phyloP scores from a whole-genome alignment of 495 filamentous ascomycete species.

The Lepidopterella palustris region DNA sequence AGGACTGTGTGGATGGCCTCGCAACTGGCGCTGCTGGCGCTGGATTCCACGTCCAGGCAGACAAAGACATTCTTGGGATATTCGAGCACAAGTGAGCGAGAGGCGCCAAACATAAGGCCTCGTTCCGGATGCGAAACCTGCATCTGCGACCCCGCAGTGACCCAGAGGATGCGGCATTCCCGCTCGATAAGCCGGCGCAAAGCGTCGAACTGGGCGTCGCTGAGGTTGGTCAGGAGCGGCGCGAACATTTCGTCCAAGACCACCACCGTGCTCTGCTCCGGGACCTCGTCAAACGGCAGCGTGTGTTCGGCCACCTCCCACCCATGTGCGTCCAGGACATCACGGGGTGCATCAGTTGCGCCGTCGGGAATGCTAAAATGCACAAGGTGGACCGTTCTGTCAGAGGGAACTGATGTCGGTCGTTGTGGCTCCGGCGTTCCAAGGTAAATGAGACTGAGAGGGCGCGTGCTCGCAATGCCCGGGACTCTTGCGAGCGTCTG shows the following conservation, averaged over 20 bases:
- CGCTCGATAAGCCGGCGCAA: slow-evolving; percentile 20
- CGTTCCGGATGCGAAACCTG: slow-evolving; percentile 31
- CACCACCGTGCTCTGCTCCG: slow-evolving; percentile 17
- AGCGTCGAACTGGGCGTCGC: slow-evolving; percentile 23
- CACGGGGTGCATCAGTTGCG: neutral
- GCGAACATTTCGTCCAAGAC: slow-evolving; percentile 28
- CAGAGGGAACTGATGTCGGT: too few species aligned
- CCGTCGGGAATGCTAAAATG: neutral
- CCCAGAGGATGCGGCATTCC: slow-evolving; percentile 31
- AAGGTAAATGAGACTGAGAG: too few species aligned
- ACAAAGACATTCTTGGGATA: slow-evolving; percentile 24
- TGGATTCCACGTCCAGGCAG: slow-evolving; percentile 35
- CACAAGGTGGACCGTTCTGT: too few species aligned
- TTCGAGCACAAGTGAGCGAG: slow-evolving; percentile 32
- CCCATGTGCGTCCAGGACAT: slow-evolving; percentile 2
- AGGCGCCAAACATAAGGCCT: slow-evolving; percentile 32
- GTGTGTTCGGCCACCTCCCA: slow-evolving; percentile 9
- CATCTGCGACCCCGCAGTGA: slow-evolving; percentile 31
- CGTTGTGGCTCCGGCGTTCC: too few species aligned
- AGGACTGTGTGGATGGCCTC: slow-evolving; percentile 26
- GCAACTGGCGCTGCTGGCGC: slow-evolving; percentile 7
- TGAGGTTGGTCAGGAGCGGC: slow-evolving; percentile 12
- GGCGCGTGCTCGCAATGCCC: too few species aligned
- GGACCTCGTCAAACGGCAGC: neutral
- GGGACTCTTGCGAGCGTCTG: too few species aligned